phyloP scores from a whole-genome alignment of 2,329 filamentous ascomycete genomes.

The Aspergillus clavatus region DNA sequence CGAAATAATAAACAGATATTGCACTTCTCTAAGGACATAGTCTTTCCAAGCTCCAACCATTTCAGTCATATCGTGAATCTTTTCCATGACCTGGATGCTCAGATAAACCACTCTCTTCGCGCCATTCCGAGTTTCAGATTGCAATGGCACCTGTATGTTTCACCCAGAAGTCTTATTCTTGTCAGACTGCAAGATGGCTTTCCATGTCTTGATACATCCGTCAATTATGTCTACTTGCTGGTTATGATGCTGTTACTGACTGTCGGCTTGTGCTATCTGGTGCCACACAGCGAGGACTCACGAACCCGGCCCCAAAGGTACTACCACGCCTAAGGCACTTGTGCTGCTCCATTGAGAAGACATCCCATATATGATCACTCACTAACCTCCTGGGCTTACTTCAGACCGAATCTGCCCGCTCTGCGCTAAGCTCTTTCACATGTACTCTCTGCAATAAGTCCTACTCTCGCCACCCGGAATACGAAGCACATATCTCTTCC shows the following conservation, averaged over 20 bases:
- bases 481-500: conserved; percentile 86
- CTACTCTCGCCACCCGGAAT: conserved; percentile 92
- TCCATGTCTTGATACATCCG: neutral
- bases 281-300: conserved; percentile 41
- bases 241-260: neutral
- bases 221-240: too few species aligned
- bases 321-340: neutral
- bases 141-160: neutral
- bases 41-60: too few species aligned
- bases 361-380: neutral
- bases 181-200: neutral
- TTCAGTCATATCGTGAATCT: too few species aligned
- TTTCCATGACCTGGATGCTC: too few species aligned
- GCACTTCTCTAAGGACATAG: too few species aligned
- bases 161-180: neutral
- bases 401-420: conserved; percentile 61
- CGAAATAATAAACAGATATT: too few species aligned
- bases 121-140: neutral
- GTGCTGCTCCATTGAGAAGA: neutral
- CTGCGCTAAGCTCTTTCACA: conserved; percentile 75
- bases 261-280: conserved; percentile 1
- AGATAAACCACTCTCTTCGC: too few species aligned
- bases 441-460: conserved; percentile 87
- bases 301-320: conserved; percentile 46
- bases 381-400: neutral